Base-by-base conservation (phyloP, 495 filamentous ascomycete genomes). In the Xylaria castorea region DNA sequence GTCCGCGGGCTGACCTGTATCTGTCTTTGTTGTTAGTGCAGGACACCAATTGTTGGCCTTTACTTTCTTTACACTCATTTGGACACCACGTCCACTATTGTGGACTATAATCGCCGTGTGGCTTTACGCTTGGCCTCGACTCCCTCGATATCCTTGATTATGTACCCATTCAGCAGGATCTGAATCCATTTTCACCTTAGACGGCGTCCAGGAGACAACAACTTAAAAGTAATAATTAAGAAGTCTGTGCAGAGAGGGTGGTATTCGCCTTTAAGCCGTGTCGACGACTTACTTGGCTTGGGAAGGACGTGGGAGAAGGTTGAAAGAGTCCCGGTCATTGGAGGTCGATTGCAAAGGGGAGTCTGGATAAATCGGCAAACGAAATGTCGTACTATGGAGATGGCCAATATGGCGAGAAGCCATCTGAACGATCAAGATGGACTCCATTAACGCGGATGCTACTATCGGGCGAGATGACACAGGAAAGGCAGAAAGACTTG, bases 401-500 rank as follows among this genome's bases (percentile, higher is more conserved):
- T 25, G 69, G 66, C 38, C 77, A 80, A 38, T 78, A 76, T 71
- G 57, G 67, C 68, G 79, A 84, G 75, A 86, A 83, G 81, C 84
- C 81, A 75, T 86, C 88, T 73, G 90, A 91, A 78, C 80, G 89
- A 75, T 83, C 90, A 80, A 87, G 90, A 87, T 91, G 89, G 89
- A 90, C 91, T 72, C 89, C 91, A 36, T 85, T 92, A 71, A 89
- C 89, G 66, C 85, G 89, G 66, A 91, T 91, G 88, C 80, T 91
- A 79, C 85, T 90, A 77, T 92, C 89, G 76, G 89, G 89, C 71
- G 91, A 92, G 83, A 91, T 92, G 87, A 89, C 86, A 61, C 85
- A 85, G 72, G 88, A 90, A 74, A 83, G 81, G 75, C 88, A 89
- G 73, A 89, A 87, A 75, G 86, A 88, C 40, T 81, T 93, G 74